A percentile compares a stretch with the other conserved stretches of the same genome.
phyloP scores from a whole-genome alignment of 352 stramenopile species.

The Globisporangium polare region DNA sequence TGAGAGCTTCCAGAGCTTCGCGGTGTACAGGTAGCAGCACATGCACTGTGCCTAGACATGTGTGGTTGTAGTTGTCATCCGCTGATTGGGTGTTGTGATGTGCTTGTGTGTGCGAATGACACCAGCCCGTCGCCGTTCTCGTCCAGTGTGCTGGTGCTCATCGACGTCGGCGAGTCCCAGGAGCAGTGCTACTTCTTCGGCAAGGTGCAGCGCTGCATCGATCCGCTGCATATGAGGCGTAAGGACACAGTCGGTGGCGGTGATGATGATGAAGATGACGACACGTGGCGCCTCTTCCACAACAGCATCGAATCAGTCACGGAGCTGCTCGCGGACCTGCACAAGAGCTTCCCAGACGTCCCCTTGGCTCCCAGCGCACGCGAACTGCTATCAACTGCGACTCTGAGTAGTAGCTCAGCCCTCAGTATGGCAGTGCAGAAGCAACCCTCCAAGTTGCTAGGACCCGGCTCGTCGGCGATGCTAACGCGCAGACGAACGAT shows the following conservation, averaged over 20 bases:
- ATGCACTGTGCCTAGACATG: background rate
- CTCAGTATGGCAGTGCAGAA: too few relatives aligned
- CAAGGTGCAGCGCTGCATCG: constrained; percentile 11
- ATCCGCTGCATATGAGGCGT: background rate
- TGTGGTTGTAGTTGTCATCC: background rate
- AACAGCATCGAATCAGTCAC: constrained; percentile 25
- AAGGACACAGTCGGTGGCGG: background rate
- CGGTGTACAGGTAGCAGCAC: constrained; percentile 31
- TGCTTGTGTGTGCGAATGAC: too few relatives aligned
- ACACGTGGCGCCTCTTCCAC: constrained; percentile 13
- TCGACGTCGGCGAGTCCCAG: constrained; percentile 30
- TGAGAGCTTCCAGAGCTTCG: constrained; percentile 29
- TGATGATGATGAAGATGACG: background rate
- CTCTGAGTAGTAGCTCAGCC: background rate
- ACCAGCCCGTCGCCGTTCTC: constrained; percentile 54
- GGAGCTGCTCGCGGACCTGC: constrained; percentile 35
- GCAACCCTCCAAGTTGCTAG: background rate
- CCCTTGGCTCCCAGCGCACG: constrained; percentile 34
- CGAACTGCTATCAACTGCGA: constrained; percentile 25
- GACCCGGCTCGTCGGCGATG: background rate
- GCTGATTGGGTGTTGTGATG: background rate
- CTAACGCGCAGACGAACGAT: constrained; percentile 11
- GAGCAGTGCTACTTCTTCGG: constrained; percentile 64
- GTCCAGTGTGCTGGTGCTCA: constrained; percentile 37
- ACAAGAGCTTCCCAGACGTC: constrained; percentile 43